Conservation (phyloP, 305 asterid species). For the Fraxinus platypoda region DNA sequence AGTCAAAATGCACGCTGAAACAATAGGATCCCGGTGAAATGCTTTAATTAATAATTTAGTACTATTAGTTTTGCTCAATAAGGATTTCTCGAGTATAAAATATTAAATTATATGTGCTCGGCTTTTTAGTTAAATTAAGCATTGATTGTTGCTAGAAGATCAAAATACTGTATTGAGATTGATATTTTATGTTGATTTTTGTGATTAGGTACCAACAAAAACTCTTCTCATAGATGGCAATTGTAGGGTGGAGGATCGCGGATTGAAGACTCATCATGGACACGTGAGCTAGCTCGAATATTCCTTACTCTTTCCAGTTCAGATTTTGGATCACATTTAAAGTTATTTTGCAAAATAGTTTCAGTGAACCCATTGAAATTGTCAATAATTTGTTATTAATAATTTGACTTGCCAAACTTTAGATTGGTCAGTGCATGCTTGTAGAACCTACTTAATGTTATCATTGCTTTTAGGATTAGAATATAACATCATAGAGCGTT, state of each 20-base stretch:
- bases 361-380: constrained; percentile 8
- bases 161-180: not conserved
- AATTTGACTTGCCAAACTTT: not conserved
- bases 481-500: not conserved
- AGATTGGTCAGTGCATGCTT: not conserved
- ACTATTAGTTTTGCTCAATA: not conserved
- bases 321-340: not conserved
- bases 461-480: constrained; percentile 8
- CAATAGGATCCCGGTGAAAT: too few relatives aligned
- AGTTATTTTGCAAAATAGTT: not conserved
- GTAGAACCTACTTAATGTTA: not conserved
- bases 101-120: not conserved
- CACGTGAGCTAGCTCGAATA: constrained; percentile 55
- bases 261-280: constrained; percentile 96
- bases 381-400: not conserved
- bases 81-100: not conserved
- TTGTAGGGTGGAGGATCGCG: constrained; percentile 96
- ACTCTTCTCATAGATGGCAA: constrained; percentile 86
- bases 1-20: not conserved
- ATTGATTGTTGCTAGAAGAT: not conserved
- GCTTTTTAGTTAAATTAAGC: not conserved
- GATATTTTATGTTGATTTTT: constrained; percentile 7
- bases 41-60: not conserved
- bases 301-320: constrained; percentile 15
- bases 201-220: constrained; percentile 76